Evolutionary conservation across 225 moss, liverwort and hornwort species (phyloP), one percentile per base, ranked within the genome.

Genomic region (Rhytidiadelphus loreus): DNA sequence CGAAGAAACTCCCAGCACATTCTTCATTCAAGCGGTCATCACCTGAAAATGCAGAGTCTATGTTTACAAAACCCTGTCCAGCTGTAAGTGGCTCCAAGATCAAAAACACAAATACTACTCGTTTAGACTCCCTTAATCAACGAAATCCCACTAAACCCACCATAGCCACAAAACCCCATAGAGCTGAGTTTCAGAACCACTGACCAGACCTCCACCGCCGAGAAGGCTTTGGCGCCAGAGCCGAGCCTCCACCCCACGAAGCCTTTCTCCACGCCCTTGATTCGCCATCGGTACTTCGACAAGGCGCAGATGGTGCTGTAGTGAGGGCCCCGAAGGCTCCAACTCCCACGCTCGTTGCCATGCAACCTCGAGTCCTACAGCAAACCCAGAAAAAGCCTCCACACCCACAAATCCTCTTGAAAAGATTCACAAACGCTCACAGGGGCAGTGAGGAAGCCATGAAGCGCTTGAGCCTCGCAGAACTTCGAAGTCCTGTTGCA

Each of bases 311-410:
- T 39, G 91, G 72, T 41, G 81, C 79, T 48, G 89, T 84, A 39
- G 90, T 62, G 71, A 91, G 86, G 72, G 84, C 94, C 91, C 92
- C 91, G 50, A 92, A 88, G 89, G 91, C 84, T 48, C 90, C 90
- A 77, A 93, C 88, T 72, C 94, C 91, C 86, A 93, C 77, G 84
- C 83, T 88, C 89, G 90, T 91, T 87, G 94, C 92, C 94, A 94
- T 94, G 64, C 92, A 88, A 82, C 70, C 89, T 76, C 87, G 57
- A 72, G 13, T 89, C 26, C 79, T 46, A 26, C 70, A 82, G 88
- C 83, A 87, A 60, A 83, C 35, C 11, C 33, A 61, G 64, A 39
- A 75, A 25, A 81, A 37, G 65, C 53, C 48, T 65, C 59, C 63
- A 33, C 41, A 68, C 84, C 61, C 55, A 70, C 32, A 61, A 61